These are phyloP conservation scores for Aegilops bicornis DNA, from an alignment of 176 grass and related monocot genomes.

Conservation along the genomic window DNA sequence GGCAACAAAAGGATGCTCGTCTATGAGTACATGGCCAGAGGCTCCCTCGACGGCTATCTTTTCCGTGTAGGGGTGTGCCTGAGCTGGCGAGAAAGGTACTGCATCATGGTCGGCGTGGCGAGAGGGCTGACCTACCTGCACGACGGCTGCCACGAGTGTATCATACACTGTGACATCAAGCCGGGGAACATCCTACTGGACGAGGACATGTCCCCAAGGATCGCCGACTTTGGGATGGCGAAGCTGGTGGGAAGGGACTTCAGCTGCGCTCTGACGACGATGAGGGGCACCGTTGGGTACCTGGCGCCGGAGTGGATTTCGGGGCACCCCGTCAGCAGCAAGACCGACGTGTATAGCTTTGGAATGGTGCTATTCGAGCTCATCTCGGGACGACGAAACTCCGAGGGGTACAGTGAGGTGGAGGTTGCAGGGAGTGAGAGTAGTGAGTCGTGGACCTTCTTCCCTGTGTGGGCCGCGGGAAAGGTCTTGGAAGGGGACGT, in stretches of 20 bases:
- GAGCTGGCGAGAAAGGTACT: background rate
- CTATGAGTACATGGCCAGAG: background rate
- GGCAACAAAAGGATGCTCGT: background rate
- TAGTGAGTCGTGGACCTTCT: no score
- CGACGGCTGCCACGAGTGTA: background rate
- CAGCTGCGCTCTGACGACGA: slow-evolving; percentile 2
- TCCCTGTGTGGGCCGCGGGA: no score
- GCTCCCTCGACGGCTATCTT: slow-evolving; percentile 11
- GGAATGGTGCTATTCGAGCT: no score
- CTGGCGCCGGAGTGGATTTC: slow-evolving; percentile 45
- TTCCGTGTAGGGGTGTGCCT: background rate
- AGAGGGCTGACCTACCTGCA: slow-evolving; percentile 15
- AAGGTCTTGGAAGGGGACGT: no score
- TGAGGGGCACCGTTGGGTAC: slow-evolving; percentile 43
- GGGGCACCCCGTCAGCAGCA: slow-evolving; percentile 3
- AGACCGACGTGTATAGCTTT: no score
- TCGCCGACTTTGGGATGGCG: slow-evolving; percentile 23
- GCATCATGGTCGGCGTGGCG: slow-evolving; percentile 15
- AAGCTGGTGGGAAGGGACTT: slow-evolving; percentile 32
- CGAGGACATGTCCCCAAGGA: background rate
- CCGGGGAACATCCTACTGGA: background rate
- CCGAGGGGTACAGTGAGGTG: no score
- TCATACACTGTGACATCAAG: background rate
- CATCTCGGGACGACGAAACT: no score
- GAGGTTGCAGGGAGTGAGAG: background rate